Percentiles rank a stretch among this genome's conserved stretches.
Conservation (phyloP, 2,329 filamentous ascomycete genomes). For the Neophaeococcomyces aloes region DNA sequence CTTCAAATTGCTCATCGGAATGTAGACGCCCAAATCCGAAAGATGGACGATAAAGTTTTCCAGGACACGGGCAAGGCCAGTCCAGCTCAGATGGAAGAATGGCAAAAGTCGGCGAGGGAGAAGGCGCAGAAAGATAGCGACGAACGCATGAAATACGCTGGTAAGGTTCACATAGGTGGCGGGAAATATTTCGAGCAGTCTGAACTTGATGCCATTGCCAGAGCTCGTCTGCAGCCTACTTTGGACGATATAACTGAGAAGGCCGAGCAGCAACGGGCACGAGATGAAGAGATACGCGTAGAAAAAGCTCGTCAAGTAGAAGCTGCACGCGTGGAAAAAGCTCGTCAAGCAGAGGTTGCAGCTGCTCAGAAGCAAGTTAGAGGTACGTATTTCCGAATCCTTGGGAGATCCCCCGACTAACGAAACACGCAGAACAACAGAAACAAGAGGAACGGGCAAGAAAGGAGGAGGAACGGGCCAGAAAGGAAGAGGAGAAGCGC, state of each 20-base stretch:
- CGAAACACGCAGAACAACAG: conserved; percentile 13
- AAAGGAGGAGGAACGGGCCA: conserved; percentile 12
- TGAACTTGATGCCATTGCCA: conserved; percentile 70
- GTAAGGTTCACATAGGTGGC: conserved; percentile 61
- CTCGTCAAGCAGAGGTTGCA: conserved; percentile 33
- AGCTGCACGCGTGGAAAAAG: too few species aligned
- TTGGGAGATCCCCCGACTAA: conserved; percentile 4
- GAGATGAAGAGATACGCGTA: conserved; percentile 50
- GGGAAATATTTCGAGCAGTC: conserved; percentile 68
- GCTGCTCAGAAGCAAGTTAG: conserved; percentile 32
- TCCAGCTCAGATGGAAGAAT: conserved; percentile 58
- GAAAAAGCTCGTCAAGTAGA: conserved; percentile 58
- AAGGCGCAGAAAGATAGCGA: conserved; percentile 58
- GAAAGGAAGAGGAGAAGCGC: conserved; percentile 17
- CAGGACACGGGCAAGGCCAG: conserved; percentile 27
- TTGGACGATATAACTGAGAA: conserved; percentile 75
- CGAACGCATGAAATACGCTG: conserved; percentile 46
- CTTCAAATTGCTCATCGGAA: conserved; percentile 74
- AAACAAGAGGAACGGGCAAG: conserved; percentile 17
- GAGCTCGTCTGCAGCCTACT: conserved; percentile 66
- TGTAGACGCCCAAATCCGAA: conserved; percentile 65
- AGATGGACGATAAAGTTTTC: conserved; percentile 56
- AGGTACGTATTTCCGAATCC: conserved; percentile 22
- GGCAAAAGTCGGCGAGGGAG: conserved; percentile 66
- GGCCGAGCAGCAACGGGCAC: conserved; percentile 60